Evolutionary conservation across 1,139 yeast genomes (phyloP).

Genomic region (Candida neerlandica): DNA sequence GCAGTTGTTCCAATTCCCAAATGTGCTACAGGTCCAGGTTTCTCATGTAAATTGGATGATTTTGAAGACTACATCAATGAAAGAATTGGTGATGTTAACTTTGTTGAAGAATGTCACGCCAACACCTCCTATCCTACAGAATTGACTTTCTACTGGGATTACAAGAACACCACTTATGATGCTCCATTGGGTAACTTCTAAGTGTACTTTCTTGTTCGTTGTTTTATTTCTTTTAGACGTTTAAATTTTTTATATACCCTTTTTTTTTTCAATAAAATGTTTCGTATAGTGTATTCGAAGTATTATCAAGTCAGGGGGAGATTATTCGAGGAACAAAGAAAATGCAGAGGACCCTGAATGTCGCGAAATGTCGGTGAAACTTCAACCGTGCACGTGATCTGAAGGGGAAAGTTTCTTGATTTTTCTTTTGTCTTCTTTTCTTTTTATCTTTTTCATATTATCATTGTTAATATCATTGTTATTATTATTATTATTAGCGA

Average conservation of each 20-base stretch:
- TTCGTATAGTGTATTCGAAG: too few relatives aligned
- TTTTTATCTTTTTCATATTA: too few relatives aligned
- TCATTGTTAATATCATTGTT: too few relatives aligned
- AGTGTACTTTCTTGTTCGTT: not conserved
- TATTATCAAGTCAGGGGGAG: too few relatives aligned
- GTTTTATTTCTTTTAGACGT: not conserved
- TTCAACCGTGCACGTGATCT: too few relatives aligned
- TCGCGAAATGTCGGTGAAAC: too few relatives aligned
- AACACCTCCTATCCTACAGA: slow-evolving; percentile 31
- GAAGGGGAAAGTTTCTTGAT: too few relatives aligned
- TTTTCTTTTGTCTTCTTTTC: too few relatives aligned
- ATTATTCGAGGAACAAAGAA: too few relatives aligned
- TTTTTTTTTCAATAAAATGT: not conserved
- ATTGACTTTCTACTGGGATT: slow-evolving; percentile 44
- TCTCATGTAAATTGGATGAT: slow-evolving; percentile 51
- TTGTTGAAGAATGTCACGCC: slow-evolving; percentile 36
- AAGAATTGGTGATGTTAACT: slow-evolving; percentile 30
- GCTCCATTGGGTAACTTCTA: slow-evolving; percentile 22
- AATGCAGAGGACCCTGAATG: too few relatives aligned
- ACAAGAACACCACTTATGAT: slow-evolving; percentile 26
- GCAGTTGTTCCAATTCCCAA: slow-evolving; percentile 55
- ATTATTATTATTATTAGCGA: too few relatives aligned
- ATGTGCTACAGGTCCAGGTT: slow-evolving; percentile 61
- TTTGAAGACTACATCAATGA: slow-evolving; percentile 33
- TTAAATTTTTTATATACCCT: not conserved